phyloP scores from a whole-genome alignment of 1,284 basidiomycete species.

The Xerocomus cyaneibrunnescens region DNA sequence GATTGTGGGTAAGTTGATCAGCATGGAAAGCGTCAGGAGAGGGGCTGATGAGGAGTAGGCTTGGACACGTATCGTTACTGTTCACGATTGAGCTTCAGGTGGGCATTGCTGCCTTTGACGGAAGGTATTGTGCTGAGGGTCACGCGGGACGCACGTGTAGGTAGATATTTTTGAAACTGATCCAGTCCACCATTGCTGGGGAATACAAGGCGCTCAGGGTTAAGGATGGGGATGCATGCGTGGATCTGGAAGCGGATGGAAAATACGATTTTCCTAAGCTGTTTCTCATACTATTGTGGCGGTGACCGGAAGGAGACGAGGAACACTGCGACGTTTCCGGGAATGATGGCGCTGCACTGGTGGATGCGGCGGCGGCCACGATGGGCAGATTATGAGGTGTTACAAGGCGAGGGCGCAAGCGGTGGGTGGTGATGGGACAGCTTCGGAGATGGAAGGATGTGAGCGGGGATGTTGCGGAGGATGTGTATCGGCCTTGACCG shows the following conservation, averaged over 20 bases:
- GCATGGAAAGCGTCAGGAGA: background rate
- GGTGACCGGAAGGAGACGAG: too few species aligned
- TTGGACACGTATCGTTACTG: too few species aligned
- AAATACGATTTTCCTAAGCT: too few species aligned
- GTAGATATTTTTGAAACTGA: slow-evolving; percentile 25
- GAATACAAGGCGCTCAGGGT: background rate
- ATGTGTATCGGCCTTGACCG: slow-evolving; percentile 31
- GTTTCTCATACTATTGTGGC: slow-evolving; percentile 22
- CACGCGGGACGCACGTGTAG: slow-evolving; percentile 50
- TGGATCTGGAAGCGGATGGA: too few species aligned
- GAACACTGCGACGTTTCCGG: too few species aligned
- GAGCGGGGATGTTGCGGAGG: slow-evolving; percentile 23
- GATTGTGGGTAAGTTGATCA: background rate
- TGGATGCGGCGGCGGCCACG: background rate
- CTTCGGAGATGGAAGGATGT: slow-evolving; percentile 12
- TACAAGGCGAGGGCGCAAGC: background rate
- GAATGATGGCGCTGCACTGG: slow-evolving; percentile 19
- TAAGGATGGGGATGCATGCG: too few species aligned
- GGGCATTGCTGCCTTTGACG: slow-evolving; percentile 1
- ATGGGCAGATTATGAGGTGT: too few species aligned
- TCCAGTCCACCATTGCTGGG: background rate
- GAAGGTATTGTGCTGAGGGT: slow-evolving; percentile 30
- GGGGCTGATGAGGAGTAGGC: too few species aligned
- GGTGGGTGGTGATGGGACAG: background rate
- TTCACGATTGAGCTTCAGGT: too few species aligned